These are phyloP conservation scores for Malus hybrid DNA, from an alignment of 331 rosid species.

Conservation along the genomic window DNA sequence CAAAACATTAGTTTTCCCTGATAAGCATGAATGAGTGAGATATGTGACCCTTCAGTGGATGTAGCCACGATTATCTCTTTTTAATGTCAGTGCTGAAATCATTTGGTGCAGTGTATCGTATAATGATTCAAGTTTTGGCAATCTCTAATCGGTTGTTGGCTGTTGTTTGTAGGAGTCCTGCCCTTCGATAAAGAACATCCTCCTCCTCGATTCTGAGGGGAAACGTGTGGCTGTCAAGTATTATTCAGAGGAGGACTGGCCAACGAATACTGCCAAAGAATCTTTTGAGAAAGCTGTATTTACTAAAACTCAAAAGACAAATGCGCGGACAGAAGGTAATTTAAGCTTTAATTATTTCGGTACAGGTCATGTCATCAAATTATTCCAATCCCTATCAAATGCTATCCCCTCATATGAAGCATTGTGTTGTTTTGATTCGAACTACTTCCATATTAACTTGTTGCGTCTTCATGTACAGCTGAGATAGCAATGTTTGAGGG, in stretches of 20 bases:
- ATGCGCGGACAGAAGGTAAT: constrained; percentile 93
- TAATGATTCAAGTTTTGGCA: constrained; percentile 3
- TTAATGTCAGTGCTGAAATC: not conserved
- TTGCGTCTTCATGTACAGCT: constrained; percentile 42
- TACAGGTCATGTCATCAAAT: not conserved
- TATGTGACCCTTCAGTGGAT: not conserved
- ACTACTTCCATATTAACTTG: not conserved
- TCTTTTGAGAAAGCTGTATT: constrained; percentile 82
- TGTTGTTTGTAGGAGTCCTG: constrained; percentile 58
- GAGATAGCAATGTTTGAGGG: constrained; percentile 84
- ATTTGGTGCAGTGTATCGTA: not conserved
- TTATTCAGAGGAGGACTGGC: constrained; percentile 90
- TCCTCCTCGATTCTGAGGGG: constrained; percentile 92
- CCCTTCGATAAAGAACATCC: constrained; percentile 77
- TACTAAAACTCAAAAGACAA: constrained; percentile 89
- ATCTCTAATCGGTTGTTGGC: not conserved
- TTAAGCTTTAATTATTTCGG: constrained; percentile 3
- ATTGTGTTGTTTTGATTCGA: not conserved
- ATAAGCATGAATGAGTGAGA: not conserved
- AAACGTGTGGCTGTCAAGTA: constrained; percentile 94
- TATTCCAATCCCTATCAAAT: not conserved
- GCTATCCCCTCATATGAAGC: not conserved
- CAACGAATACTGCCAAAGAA: constrained; percentile 79
- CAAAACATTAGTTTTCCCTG: too few relatives aligned
- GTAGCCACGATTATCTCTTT: too few relatives aligned